phyloP scores from a whole-genome alignment of 2,329 filamentous ascomycete genomes.

The Penicillium sp. region DNA sequence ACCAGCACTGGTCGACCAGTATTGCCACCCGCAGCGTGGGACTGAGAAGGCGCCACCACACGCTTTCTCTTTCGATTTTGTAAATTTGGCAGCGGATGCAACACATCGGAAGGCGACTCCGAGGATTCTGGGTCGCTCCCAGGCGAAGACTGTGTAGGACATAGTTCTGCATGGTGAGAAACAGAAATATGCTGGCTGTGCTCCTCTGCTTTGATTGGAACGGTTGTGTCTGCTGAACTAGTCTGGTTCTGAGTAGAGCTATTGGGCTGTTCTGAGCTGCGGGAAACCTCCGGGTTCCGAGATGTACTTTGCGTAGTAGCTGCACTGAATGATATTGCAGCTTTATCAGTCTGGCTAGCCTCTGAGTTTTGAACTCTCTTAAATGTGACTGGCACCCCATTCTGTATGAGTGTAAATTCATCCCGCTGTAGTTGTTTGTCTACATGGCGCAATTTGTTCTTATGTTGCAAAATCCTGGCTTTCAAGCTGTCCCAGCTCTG shows the following conservation, averaged over 20 bases:
- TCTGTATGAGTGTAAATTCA: constrained; percentile 31
- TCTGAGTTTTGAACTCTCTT: constrained; percentile 18
- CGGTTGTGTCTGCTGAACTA: background rate
- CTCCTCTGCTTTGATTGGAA: constrained; percentile 2
- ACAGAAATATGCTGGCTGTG: background rate
- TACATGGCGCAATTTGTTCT: constrained; percentile 34
- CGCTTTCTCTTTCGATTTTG: constrained; percentile 26
- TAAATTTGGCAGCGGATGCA: constrained; percentile 1
- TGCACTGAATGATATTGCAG: background rate
- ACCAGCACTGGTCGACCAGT: constrained; percentile 24
- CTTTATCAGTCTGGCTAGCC: background rate
- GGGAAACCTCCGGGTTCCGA: background rate
- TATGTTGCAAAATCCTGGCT: constrained; percentile 33
- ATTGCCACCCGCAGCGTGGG: constrained; percentile 5
- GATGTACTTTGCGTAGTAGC: background rate
- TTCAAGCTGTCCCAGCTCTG: constrained; percentile 31
- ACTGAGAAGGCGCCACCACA: background rate
- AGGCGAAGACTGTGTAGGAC: constrained; percentile 18
- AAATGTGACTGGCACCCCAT: constrained; percentile 30
- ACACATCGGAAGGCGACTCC: constrained; percentile 6
- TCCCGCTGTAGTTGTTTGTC: constrained; percentile 29
- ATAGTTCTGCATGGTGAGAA: constrained; percentile 6
- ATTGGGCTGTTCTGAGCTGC: background rate
- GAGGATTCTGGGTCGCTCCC: constrained; percentile 1
- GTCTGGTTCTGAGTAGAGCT: background rate